Conservation (phyloP, 805 yeast genomes). For the Hanseniaspora valbyensis region DNA sequence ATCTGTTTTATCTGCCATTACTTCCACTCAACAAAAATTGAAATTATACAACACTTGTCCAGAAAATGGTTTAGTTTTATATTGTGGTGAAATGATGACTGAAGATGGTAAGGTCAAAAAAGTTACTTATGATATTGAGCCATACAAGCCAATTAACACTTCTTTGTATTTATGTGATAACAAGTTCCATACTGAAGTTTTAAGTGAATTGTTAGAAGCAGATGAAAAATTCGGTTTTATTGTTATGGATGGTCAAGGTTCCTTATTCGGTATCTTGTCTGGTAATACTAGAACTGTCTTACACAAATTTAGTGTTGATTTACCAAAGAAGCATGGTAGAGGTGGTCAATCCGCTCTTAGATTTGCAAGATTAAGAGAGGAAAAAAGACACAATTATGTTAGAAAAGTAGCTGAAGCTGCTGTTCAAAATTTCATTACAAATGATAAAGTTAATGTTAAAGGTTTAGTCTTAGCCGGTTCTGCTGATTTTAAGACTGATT, state of each 20-base stretch:
- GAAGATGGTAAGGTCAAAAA: conserved; percentile 97
- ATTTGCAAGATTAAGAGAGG: conserved; percentile 97
- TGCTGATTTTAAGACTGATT: conserved; percentile 95
- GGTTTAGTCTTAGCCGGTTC: conserved; percentile 97
- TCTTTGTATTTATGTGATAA: conserved; percentile 91
- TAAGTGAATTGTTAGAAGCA: conserved; percentile 83
- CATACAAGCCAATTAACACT: conserved; percentile 98
- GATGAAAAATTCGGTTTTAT: conserved; percentile 97
- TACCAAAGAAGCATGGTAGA: conserved; percentile 99
- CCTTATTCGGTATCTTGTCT: conserved; percentile 84
- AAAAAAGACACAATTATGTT: conserved; percentile 96
- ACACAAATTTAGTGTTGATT: conserved; percentile 91
- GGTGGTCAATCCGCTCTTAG: conserved; percentile 99
- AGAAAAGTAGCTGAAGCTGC: conserved; percentile 98
- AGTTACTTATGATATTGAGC: conserved; percentile 93
- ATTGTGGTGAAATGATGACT: conserved; percentile 97
- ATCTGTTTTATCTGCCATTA: conserved; percentile 91
- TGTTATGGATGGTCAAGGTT: conserved; percentile 99
- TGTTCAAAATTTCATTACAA: conserved; percentile 91
- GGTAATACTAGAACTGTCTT: conserved; percentile 96
- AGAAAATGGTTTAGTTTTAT: conserved; percentile 85
- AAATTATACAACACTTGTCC: conserved; percentile 85
- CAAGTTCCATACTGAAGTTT: conserved; percentile 95
- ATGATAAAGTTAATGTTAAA: conserved; percentile 84
- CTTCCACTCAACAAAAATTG: conserved; percentile 94